Base-by-base conservation (phyloP, 2,329 filamentous ascomycete species). In the Microcyclospora tardicrescens region DNA sequence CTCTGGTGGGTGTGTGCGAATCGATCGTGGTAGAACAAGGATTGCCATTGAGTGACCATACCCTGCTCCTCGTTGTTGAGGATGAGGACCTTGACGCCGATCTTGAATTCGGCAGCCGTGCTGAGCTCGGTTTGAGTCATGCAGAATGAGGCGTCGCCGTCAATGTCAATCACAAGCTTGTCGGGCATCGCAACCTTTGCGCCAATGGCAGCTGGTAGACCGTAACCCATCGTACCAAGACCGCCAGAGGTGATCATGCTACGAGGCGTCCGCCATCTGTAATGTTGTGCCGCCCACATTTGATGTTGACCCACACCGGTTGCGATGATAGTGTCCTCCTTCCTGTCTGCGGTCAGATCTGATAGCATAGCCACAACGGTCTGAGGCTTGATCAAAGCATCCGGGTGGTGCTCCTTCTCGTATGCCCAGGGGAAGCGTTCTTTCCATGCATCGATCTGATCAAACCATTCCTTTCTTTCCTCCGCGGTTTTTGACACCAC, bases 41-140 rank as follows among this genome's bases (percentile, higher is more conserved):
- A 87, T 65, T 96, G 89, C 89, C 89, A 96, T 67, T 95, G 89
- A 1, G 87, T 95, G 33, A 96, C 87, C 89, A 96, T 96, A 38
- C 89, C 89, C 66, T 95, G 89, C 65, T 96, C 86, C 62, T 93
- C 86, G 63, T 94, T 98, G 71, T 96, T 96, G 40, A 98, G 64
- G 16, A 96, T 72, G 52, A 96, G 85, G 43, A 96, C 73, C 73
- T 96, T 96, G 62, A 93, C 80, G 48, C 84, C 87, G 60, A 96
- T 95, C 67, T 91, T 84, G 71, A 96, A 96, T 65, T 98, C 87
- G 8, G 83, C 77, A 32, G 87, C 87, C 2, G 89, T 95, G 34
- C 82, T 84, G 38, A 98, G 77, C 67, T 98, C 91, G 1, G 89
- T 95, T 43, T 95, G 72, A 5, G 91, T 96, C 91, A 98, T 96